These are phyloP conservation scores for Rhazya stricta DNA, from an alignment of 257 asterid genomes.

Conservation along the genomic window DNA sequence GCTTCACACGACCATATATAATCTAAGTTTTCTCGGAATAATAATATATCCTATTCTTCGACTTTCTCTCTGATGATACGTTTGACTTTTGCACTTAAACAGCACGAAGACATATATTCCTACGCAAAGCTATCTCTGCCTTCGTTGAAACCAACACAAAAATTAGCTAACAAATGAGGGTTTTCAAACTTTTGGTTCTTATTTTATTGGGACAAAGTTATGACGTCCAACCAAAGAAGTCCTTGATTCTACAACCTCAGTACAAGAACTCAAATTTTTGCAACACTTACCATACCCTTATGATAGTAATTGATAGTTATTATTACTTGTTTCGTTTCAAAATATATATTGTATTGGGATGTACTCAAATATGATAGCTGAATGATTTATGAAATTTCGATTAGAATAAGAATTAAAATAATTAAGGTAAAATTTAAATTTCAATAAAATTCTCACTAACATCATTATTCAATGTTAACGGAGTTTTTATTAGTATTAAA, in stretches of 20 bases:
- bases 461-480: too few species aligned
- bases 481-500: too few species aligned
- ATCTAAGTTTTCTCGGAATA: background rate
- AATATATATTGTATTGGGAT: too few species aligned
- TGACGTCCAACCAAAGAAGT: constrained; percentile 23
- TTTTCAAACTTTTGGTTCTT: constrained; percentile 32
- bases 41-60: background rate
- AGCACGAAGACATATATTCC: constrained; percentile 39
- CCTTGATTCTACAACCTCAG: background rate
- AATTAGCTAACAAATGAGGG: constrained; percentile 41
- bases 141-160: constrained; percentile 39
- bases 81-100: constrained; percentile 36
- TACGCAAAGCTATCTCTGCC: constrained; percentile 40
- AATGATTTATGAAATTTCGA: too few species aligned
- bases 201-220: constrained; percentile 20
- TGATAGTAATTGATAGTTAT: too few species aligned
- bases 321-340: too few species aligned
- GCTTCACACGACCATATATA: constrained; percentile 12
- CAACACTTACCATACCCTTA: too few species aligned
- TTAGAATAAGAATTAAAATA: too few species aligned
- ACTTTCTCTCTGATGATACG: constrained; percentile 10
- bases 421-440: too few species aligned
- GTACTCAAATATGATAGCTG: too few species aligned
- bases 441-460: too few species aligned
- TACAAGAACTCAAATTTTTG: background rate